Evolutionary conservation across 2,329 filamentous ascomycete genomes (phyloP).

Genomic region (Fusarium longipes): DNA sequence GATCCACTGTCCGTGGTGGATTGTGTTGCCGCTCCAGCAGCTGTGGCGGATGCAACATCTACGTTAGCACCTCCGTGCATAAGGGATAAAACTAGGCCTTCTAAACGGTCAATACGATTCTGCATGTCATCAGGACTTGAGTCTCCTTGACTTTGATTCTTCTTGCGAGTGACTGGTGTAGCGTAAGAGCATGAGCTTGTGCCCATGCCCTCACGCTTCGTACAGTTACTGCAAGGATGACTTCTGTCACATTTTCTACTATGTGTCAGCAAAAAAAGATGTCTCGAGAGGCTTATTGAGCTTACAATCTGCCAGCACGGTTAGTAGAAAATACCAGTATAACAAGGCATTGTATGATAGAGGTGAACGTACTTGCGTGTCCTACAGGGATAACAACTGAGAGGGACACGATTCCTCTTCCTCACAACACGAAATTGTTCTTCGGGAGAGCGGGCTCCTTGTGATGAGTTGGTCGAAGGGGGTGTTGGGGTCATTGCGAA

Average conservation of each 20-base stretch:
- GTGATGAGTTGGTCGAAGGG: conserved; percentile 81
- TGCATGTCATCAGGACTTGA: conserved; percentile 93
- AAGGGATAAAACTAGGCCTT: conserved; percentile 89
- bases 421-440: conserved; percentile 88
- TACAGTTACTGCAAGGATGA: conserved; percentile 93
- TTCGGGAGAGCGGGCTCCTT: conserved; percentile 82
- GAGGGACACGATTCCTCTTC: conserved; percentile 89
- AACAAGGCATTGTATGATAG: conserved; percentile 13
- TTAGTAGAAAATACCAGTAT: conserved; percentile 47
- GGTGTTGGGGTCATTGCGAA: conserved; percentile 78
- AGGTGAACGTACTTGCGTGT: conserved; percentile 81
- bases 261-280: conserved; percentile 26
- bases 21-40: conserved; percentile 52
- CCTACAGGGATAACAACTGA: conserved; percentile 91
- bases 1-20: conserved; percentile 58
- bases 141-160: conserved; percentile 71
- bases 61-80: conserved; percentile 84
- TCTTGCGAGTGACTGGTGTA: conserved; percentile 75
- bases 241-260: conserved; percentile 91
- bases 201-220: conserved; percentile 87
- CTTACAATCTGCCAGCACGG: conserved; percentile 53
- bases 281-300: not conserved
- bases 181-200: conserved; percentile 88
- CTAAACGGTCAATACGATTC: conserved; percentile 94
- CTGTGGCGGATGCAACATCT: conserved; percentile 55